Conservation (phyloP, 2,329 filamentous ascomycete genomes). For the Fusarium sp. region DNA sequence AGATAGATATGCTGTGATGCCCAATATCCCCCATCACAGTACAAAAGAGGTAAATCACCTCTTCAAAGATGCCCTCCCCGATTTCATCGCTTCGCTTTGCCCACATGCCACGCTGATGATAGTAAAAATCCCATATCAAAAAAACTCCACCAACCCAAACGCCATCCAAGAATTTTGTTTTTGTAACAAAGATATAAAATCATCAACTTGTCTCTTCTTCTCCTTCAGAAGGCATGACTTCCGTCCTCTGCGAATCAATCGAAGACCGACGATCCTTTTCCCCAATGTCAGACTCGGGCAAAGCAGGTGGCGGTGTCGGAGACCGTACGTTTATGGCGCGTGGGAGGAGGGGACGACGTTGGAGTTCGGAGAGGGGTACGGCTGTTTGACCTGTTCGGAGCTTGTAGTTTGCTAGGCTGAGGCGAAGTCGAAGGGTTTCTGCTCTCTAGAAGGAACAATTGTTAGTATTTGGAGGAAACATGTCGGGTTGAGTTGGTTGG, state of each 20-base stretch:
- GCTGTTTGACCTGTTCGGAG: conserved; percentile 74
- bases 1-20: conserved; percentile 18
- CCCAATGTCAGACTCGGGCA: neutral
- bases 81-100: conserved; percentile 11
- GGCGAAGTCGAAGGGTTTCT: conserved; percentile 70
- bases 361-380: conserved; percentile 68
- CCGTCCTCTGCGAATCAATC: conserved; percentile 30
- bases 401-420: conserved; percentile 77
- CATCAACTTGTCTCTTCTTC: neutral
- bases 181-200: neutral
- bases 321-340: conserved; percentile 41
- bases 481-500: neutral
- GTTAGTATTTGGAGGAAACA: conserved; percentile 16
- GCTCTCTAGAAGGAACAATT: conserved; percentile 59
- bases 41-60: conserved; percentile 1
- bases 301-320: conserved; percentile 17
- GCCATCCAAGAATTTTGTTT: neutral
- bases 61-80: conserved; percentile 1
- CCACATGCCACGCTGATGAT: conserved; percentile 12
- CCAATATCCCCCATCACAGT: conserved; percentile 19
- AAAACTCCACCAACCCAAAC: conserved; percentile 12
- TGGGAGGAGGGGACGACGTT: conserved; percentile 48
- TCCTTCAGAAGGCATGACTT: conserved; percentile 18
- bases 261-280: conserved; percentile 24
- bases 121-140: conserved; percentile 1